Evolutionary conservation across 2,329 filamentous ascomycete species (phyloP).

Genomic region (Sclerotinia subarctica): DNA sequence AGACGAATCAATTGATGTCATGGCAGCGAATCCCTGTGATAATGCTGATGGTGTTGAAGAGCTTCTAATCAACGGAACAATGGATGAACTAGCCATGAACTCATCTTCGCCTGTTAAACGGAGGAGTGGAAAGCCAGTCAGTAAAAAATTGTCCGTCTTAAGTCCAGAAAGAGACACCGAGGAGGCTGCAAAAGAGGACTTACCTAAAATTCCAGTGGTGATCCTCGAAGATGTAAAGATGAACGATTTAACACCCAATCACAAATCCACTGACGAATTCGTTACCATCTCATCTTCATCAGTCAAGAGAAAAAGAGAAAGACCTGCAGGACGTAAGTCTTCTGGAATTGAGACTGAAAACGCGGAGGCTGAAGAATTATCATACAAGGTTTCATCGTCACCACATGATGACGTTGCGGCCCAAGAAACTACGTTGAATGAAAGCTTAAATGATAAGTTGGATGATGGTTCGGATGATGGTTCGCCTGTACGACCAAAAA

Average conservation of each 20-base stretch:
- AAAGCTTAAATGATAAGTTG: not conserved
- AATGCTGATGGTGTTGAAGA: not conserved
- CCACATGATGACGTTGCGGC: not conserved
- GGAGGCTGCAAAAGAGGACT: not conserved
- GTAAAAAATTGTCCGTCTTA: not conserved
- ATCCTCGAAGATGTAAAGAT: not conserved
- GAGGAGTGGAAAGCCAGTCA: not conserved
- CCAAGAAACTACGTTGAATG: not conserved
- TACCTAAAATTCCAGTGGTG: not conserved
- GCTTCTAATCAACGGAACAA: not conserved
- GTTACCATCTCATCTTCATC: not conserved
- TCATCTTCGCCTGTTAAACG: constrained; percentile 3
- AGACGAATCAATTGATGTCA: not conserved
- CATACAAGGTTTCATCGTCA: not conserved
- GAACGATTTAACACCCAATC: not conserved
- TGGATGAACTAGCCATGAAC: not conserved
- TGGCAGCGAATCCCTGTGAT: not conserved
- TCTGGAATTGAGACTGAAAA: not conserved
- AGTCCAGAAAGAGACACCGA: not conserved
- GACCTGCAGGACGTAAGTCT: not conserved
- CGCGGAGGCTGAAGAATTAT: not conserved
- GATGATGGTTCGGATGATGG: not conserved
- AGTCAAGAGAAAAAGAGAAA: constrained; percentile 9
- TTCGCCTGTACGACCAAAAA: not conserved
- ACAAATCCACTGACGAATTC: not conserved